Base-by-base conservation (phyloP, 208 protist genomes). In the Plasmodiophora brassicae region DNA sequence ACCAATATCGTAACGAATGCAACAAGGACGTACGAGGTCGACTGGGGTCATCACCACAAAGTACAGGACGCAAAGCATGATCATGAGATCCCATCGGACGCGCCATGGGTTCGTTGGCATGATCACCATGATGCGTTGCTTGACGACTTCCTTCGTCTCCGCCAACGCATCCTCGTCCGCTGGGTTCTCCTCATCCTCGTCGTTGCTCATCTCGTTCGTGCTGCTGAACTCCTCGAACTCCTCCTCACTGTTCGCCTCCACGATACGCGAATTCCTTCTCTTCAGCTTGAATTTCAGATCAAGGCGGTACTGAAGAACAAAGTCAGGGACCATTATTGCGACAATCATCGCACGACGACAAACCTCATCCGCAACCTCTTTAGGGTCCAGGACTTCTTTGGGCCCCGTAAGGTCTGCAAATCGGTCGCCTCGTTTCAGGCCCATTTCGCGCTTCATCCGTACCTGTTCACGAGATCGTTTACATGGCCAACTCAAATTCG, bases 51-150 rank as follows among this genome's bases (percentile, higher is more conserved):
- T 14, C 20, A 86, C 43, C 14, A 25, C 84, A 65, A 44, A 86
- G 44, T 86, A 86, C 20, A 86, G 28, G 43, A 86, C 84, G 10
- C 28, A n/a, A 5, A 86, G 45, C 84, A 86, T 86, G 46, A 86
- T 86, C 1, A 86, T 14, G 1, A 86, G 20, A 86, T 86, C 84
- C 84, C 84, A 86, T 53, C n/a, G 28, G 28, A 86, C 14, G 28
- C 84, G 28, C 84, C 84, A 86, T 65, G 5, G 20, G 41, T 78
- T 78, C 10, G 65, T 38, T 5, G 65, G 65, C n/a, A 78, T 44
- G 10, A 78, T 78, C 10, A 78, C n/a, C 65, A n/a, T n/a, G n/a
- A n/a, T n/a, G n/a, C n/a, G n/a, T n/a, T n/a, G n/a, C n/a, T n/a
- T n/a, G n/a, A n/a, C n/a, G n/a, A n/a, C n/a, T n/a, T n/a, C n/a